Evolutionary conservation across 495 filamentous ascomycete species (phyloP).

Genomic region (Saxispiralis lemnorum): DNA sequence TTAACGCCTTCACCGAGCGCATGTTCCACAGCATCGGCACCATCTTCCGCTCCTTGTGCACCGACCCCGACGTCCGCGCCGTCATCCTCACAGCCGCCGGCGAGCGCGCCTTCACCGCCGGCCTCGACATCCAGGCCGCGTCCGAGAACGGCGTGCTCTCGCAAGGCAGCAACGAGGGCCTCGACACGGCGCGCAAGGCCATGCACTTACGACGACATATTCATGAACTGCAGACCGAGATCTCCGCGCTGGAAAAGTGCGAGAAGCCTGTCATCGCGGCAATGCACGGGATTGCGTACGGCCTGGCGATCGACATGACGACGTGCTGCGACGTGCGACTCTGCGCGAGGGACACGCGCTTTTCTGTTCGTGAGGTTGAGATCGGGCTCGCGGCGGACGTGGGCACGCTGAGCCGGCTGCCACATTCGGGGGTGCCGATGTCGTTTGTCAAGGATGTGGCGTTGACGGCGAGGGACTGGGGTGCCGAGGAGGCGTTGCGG

Average conservation of each 20-base stretch:
- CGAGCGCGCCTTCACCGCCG: conserved; percentile 67
- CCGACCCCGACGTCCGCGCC: conserved; percentile 52
- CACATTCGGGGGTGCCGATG: conserved; percentile 57
- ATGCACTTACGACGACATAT: conserved; percentile 47
- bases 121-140: conserved; percentile 51
- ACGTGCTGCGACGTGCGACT: conserved; percentile 67
- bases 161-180: not conserved
- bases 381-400: conserved; percentile 90
- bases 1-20: conserved; percentile 73
- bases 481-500: conserved; percentile 57
- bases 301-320: conserved; percentile 71
- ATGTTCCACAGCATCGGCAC: conserved; percentile 76
- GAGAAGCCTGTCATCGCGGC: conserved; percentile 80
- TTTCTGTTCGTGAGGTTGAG: conserved; percentile 86
- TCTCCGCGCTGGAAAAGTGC: conserved; percentile 62
- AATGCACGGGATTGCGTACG: conserved; percentile 64
- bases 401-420: conserved; percentile 69
- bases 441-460: conserved; percentile 89
- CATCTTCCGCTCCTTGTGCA: conserved; percentile 59
- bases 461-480: conserved; percentile 60
- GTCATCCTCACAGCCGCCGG: conserved; percentile 74
- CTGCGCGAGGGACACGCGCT: conserved; percentile 33
- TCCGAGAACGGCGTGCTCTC: conserved; percentile 14
- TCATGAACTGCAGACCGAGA: conserved; percentile 57
- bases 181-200: conserved; percentile 53